These are phyloP conservation scores for Pichia norvegensis DNA, from an alignment of 1,139 yeast genomes.

Conservation along the genomic window DNA sequence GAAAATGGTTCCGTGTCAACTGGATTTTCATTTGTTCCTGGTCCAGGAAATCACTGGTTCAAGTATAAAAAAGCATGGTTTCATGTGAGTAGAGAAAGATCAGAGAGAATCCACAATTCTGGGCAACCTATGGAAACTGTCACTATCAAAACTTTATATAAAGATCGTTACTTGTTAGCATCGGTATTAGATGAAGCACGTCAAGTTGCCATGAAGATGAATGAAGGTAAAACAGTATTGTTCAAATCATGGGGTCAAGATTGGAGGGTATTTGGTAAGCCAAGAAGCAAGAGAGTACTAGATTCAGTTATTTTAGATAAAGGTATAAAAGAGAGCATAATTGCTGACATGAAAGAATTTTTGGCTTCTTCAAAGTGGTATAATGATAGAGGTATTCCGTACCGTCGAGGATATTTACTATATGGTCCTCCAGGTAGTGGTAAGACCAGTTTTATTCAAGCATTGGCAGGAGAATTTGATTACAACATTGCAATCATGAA, in stretches of 20 bases:
- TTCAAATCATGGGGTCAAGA: slow-evolving; percentile 97
- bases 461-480: slow-evolving; percentile 92
- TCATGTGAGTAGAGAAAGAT: slow-evolving; percentile 81
- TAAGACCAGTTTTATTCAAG: slow-evolving; percentile 91
- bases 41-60: slow-evolving; percentile 91
- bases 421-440: slow-evolving; percentile 99
- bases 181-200: slow-evolving; percentile 83
- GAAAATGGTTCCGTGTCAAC: slow-evolving; percentile 89
- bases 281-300: slow-evolving; percentile 75
- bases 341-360: slow-evolving; percentile 74
- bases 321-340: slow-evolving; percentile 58
- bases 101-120: slow-evolving; percentile 78
- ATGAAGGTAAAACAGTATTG: slow-evolving; percentile 90
- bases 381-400: slow-evolving; percentile 92
- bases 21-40: slow-evolving; percentile 89
- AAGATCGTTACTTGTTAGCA: slow-evolving; percentile 65
- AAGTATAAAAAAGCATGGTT: slow-evolving; percentile 82
- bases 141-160: slow-evolving; percentile 78
- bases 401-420: slow-evolving; percentile 85
- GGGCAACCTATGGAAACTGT: slow-evolving; percentile 97
- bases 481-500: slow-evolving; percentile 91
- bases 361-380: slow-evolving; percentile 82
- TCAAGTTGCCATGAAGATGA: slow-evolving; percentile 66
- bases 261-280: slow-evolving; percentile 98
- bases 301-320: slow-evolving; percentile 81